Evolutionary conservation across 805 yeast species (phyloP), one percentile per base, ranked within the genome.

Genomic region (Saturnispora gosingensis): DNA sequence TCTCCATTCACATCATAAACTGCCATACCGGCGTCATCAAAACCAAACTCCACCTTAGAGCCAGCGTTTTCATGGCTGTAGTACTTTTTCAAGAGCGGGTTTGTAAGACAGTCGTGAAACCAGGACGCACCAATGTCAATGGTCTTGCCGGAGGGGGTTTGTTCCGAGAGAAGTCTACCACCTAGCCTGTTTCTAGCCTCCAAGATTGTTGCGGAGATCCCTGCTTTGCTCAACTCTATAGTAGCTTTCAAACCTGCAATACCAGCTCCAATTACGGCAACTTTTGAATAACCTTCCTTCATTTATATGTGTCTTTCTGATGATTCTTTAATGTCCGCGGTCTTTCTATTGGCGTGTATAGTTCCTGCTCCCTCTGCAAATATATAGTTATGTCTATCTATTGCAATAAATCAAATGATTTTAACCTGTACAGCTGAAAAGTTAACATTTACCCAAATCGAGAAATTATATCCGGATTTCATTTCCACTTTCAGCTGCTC

Each of bases 81-180:
- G 1, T 73, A 80, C 55, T 77, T 79, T 34, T 72, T 66, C 52
- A 87, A 77, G 27, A 85, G 70, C 1, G 74, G 69, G 61, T 89
- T 89, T 43, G 74, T 72, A 48, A 87, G 66, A 5, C 88, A 78
- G 57, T 88, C 96, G 61, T 89, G 97, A 63, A 85, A 85, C 97
- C 97, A 89, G 10, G 91, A 79, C 0, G 95, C 96, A 0, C 97
- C 97, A 18, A 88, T 58, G 62, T 88, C 96, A 52, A 83, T 76
- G n/a, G 32, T 30, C 6, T 67, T 59, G 11, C 61, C 52, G 6
- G 65, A 66, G 6, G 59, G 46, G 3, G 61, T 58, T 27, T 60
- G 43, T 30, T 71, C 73, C 2, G 85, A 77, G 18, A 70, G 60
- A 10, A 83, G 62, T 48, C 95, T 68, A 0, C 95, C 95, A 9